Evolutionary conservation across 2,329 filamentous ascomycete genomes (phyloP), one percentile per base, ranked within the genome.

Genomic region (Aspergillus sp.): DNA sequence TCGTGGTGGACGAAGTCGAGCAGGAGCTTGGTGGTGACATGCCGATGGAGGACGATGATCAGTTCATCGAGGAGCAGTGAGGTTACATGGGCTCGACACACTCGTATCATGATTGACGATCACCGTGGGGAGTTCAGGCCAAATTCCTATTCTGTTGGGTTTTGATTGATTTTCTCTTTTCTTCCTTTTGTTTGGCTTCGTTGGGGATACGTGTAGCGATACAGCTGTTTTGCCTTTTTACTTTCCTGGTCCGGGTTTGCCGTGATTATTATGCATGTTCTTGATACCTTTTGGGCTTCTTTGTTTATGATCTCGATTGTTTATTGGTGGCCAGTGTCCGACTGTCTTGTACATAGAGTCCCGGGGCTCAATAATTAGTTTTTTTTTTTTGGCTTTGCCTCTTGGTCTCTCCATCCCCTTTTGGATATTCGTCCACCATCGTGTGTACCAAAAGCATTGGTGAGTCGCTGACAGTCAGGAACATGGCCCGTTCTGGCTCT

Each of bases 1-100:
- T 97, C 72, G 92, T 97, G 6, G 89, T 91, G 2, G 91, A 96
- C 65, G 94, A 98, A 78, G 87, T 97, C n/a, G 91, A 96, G 79
- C 86, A 88, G 72, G 90, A 93, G 77, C 79, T 92, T 22, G 86
- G 87, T n/a, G 85, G 83, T 46, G 88, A 89, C 42, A 85, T 87
- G 64, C 61, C 67, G n/a, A 73, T 78, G 58, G 73, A 73, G 45
- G 63, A 66, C 54, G 64, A 64, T 56, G 26, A 29, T 42, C 50
- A 39, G 47, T 47, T 54, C 51, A 26, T 51, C 31, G 62, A 64
- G 46, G 61, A 65, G n/a, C 29, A 42, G 36, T 42, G 36, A 42
- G 36, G 16, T n/a, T 42, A n/a, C 36, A 42, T 42, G 32, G 45
- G 42, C 46, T 49, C 36, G 26, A 56, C n/a, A 50, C 32, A 12